Conservation (phyloP, 495 filamentous ascomycete genomes). For the Penicillium herquei region DNA sequence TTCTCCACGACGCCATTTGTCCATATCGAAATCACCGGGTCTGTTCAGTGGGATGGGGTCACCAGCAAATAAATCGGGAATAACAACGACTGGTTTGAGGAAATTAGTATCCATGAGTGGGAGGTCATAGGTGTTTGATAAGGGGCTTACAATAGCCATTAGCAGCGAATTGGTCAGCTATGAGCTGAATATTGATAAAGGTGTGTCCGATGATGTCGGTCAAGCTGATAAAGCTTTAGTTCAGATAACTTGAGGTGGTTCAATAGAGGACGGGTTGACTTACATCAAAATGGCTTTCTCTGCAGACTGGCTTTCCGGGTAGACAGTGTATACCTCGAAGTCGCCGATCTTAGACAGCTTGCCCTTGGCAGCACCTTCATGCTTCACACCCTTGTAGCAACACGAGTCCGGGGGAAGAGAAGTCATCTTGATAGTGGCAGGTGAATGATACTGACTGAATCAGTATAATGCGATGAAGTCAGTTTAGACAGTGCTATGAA, state of each 20-base stretch:
- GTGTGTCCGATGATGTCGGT: conserved; percentile 4
- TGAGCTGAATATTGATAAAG: conserved; percentile 1
- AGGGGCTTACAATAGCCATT: conserved; percentile 3
- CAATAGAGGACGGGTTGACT: background rate
- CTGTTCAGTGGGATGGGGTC: conserved; percentile 5
- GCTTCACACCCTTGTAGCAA: conserved; percentile 6
- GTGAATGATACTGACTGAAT: background rate
- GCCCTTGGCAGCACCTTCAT: conserved; percentile 3
- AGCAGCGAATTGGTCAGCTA: conserved; percentile 6
- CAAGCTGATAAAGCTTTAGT: background rate
- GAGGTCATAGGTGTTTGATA: too few relatives aligned
- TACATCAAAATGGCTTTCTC: conserved; percentile 5
- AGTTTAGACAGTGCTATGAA: too few relatives aligned
- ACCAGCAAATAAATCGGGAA: conserved; percentile 2
- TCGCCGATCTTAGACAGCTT: background rate
- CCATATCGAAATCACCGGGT: conserved; percentile 5
- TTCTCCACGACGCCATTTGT: background rate
- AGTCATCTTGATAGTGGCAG: background rate
- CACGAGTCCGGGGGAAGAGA: background rate
- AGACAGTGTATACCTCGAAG: conserved; percentile 3
- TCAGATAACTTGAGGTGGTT: background rate
- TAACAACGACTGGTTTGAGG: background rate
- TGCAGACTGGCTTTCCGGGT: background rate
- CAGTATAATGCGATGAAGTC: background rate
- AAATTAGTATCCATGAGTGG: too few relatives aligned